Evolutionary conservation across 2,329 filamentous ascomycete species (phyloP), one percentile per base, ranked within the genome.

Genomic region (Trichophyton schoenleinii): DNA sequence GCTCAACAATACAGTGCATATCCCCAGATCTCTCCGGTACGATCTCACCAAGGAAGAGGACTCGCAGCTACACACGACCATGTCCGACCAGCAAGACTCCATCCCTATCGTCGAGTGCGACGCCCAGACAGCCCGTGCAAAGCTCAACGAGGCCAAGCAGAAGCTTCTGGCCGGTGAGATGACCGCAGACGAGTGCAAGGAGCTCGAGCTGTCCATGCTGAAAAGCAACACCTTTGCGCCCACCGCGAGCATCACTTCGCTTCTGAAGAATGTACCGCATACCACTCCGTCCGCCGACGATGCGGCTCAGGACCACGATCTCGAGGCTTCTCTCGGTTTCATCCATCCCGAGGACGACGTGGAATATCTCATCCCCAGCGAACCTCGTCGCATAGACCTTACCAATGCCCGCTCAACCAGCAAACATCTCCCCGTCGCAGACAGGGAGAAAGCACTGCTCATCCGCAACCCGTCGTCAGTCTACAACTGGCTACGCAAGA

Each of bases 401-500:
- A 77, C 79, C 60, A 75, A 79, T 15, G 31, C 72, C 76, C 31
- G 83, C 78, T 15, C 75, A 82, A 69, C 70, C 7, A 69, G 69
- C 3, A 78, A 83, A 59, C 41, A 59, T 18, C 13, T 49, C 2
- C n/a, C 58, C 2, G 13, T 25, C 38, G 44, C 36, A 15, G 80
- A 84, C 61, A 74, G 75, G 63, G 81, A 78, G 73, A 80, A 74
- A 70, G 80, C 82, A 61, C 71, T 81, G 58, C 79, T 81, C 31
- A 74, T 90, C 25, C 83, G 83, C 59, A 97, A 97, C 71, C 91
- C 91, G 0, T 88, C 90, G 48, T 95, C 89, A 63, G 91, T 96
- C 2, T 95, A 95, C 77, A 96, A 95, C 73, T 99, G 94, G 94
- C 82, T 99, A 11, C 83, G 89, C 64, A 86, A 89, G 70, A 82